These are phyloP conservation scores for Luffa aegyptiaca DNA, from an alignment of 306 rosid genomes.

Conservation along the genomic window DNA sequence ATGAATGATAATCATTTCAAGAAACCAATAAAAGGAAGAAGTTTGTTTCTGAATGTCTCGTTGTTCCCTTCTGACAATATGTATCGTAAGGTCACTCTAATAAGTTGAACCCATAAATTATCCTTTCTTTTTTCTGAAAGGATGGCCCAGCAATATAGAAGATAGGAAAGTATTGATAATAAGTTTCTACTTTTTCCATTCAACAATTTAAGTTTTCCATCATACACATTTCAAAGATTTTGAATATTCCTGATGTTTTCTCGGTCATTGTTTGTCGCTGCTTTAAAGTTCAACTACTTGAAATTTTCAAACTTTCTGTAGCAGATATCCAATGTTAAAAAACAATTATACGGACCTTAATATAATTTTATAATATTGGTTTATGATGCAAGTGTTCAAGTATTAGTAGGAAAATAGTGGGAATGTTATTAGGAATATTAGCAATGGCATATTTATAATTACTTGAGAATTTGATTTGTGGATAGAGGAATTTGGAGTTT, in stretches of 20 bases:
- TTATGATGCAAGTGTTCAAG: neutral
- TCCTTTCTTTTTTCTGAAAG: neutral
- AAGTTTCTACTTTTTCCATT: neutral
- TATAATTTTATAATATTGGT: neutral
- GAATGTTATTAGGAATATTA: neutral
- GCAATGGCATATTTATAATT: neutral
- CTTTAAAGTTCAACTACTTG: neutral
- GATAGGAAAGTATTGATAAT: neutral
- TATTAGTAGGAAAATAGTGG: neutral
- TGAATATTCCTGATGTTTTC: neutral
- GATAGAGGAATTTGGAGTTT: neutral
- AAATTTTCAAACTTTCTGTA: neutral
- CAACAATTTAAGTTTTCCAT: neutral
- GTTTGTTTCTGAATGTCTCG: neutral
- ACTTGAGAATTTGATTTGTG: neutral
- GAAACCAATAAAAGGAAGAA: neutral
- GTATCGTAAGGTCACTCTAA: neutral
- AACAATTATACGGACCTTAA: neutral
- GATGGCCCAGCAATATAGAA: neutral
- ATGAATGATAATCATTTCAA: neutral
- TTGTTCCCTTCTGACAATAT: neutral
- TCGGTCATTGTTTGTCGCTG: neutral
- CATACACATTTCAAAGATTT: neutral
- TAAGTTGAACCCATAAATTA: neutral
- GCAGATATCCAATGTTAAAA: neutral